Evolutionary conservation across 2,329 filamentous ascomycete genomes (phyloP).

Genomic region (Fusarium burgessii): DNA sequence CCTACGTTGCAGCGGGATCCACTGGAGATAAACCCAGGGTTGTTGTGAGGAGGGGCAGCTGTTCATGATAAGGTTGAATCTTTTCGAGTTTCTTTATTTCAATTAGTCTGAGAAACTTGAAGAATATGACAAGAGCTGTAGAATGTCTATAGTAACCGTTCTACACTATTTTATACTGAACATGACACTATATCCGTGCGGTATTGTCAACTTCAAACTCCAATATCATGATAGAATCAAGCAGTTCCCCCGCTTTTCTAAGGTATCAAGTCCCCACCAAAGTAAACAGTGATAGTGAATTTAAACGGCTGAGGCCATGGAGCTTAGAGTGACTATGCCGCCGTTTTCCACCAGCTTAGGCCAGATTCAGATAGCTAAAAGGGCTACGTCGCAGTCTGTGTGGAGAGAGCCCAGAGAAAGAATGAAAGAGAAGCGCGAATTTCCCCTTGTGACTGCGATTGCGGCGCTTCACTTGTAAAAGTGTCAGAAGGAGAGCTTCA

Average conservation of each 20-base stretch:
- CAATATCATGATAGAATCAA: neutral
- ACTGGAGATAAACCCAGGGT: conserved; percentile 13
- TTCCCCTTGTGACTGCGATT: conserved; percentile 7
- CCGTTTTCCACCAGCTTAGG: conserved; percentile 28
- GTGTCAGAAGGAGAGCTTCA: neutral
- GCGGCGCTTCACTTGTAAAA: conserved; percentile 7
- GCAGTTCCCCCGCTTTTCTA: conserved; percentile 13
- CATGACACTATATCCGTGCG: neutral
- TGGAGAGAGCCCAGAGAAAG: neutral
- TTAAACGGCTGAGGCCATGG: conserved; percentile 11
- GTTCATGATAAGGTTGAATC: conserved; percentile 7
- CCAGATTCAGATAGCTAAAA: conserved; percentile 16
- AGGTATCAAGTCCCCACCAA: conserved; percentile 15
- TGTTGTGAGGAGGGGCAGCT: conserved; percentile 22
- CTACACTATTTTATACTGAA: neutral
- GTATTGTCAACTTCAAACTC: neutral
- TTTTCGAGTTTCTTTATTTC: neutral
- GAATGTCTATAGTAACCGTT: neutral
- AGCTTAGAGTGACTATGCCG: conserved; percentile 22
- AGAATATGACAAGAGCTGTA: neutral
- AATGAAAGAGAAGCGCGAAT: neutral
- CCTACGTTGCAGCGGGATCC: conserved; percentile 17
- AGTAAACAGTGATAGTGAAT: conserved; percentile 25
- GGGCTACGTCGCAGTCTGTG: conserved; percentile 13
- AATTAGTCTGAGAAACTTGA: neutral